A percentile compares a stretch with the other conserved stretches of the same genome.
phyloP scores from a whole-genome alignment of 257 asterid genomes.

The Leptodermis oblonga region DNA sequence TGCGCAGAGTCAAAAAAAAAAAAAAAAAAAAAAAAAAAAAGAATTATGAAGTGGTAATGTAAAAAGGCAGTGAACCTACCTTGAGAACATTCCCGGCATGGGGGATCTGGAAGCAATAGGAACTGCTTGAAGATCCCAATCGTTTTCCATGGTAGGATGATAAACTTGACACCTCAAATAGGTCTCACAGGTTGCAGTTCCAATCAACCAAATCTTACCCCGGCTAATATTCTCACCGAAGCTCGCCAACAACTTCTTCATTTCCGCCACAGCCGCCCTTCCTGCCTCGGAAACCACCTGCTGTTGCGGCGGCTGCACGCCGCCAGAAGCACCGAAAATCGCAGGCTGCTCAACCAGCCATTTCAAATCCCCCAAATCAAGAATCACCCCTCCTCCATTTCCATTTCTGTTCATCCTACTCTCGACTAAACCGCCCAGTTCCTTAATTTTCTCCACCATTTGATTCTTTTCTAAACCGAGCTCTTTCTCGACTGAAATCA shows the following conservation, averaged over 20 bases:
- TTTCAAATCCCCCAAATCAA: slow-evolving; percentile 90
- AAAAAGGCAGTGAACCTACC: slow-evolving; percentile 36
- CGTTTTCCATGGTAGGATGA: slow-evolving; percentile 90
- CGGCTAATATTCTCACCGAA: slow-evolving; percentile 27
- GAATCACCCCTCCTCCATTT: slow-evolving; percentile 51
- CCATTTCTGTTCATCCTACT: slow-evolving; percentile 26
- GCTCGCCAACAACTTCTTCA: slow-evolving; percentile 45
- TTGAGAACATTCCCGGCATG: slow-evolving; percentile 61
- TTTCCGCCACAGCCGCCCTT: slow-evolving; percentile 56
- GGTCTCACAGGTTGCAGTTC: slow-evolving; percentile 93
- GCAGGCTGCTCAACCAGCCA: slow-evolving; percentile 86
- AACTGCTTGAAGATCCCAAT: slow-evolving; percentile 96
- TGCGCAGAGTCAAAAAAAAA: too few species aligned
- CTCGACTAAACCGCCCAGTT: slow-evolving; percentile 51
- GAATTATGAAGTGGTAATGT: background rate
- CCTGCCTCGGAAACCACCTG: slow-evolving; percentile 57
- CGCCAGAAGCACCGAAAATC: slow-evolving; percentile 21
- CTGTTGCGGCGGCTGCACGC: slow-evolving; percentile 32
- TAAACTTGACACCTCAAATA: slow-evolving; percentile 90
- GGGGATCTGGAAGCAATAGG: slow-evolving; percentile 83
- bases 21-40: background rate
- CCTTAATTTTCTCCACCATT: slow-evolving; percentile 46
- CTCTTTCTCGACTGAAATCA: slow-evolving; percentile 53
- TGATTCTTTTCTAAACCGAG: slow-evolving; percentile 36
- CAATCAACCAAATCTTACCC: slow-evolving; percentile 70